Percentiles rank a stretch among this genome's conserved stretches.
Evolutionary conservation across 2,329 filamentous ascomycete genomes (phyloP).

Genomic region (Byssothecium circinans): DNA sequence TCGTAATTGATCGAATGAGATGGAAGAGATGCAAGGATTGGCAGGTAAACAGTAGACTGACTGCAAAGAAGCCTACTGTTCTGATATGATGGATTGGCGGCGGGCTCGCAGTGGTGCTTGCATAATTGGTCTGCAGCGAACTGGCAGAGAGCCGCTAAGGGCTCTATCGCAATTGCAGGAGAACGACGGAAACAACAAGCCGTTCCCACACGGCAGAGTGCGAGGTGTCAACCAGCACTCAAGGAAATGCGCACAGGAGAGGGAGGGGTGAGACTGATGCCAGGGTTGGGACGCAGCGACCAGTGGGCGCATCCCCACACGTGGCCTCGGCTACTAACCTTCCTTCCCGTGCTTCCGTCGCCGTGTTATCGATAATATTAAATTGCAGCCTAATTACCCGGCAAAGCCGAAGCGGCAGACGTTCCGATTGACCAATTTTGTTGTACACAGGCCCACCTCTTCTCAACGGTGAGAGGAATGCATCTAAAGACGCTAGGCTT

Average conservation of each 20-base stretch:
- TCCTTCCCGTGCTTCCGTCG: no score
- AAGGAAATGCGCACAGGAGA: neutral
- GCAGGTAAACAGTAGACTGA: neutral
- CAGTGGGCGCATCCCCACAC: neutral
- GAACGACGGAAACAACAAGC: neutral
- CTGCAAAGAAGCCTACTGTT: neutral
- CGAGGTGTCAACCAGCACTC: neutral
- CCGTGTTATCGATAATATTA: no score
- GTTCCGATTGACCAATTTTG: constrained; percentile 15
- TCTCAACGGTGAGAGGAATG: neutral
- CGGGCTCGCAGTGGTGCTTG: neutral
- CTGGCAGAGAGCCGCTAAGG: neutral
- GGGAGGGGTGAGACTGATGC: neutral
- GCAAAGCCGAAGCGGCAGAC: constrained; percentile 12
- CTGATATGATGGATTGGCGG: neutral
- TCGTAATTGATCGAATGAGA: neutral
- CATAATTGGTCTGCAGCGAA: neutral
- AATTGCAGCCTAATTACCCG: constrained; percentile 7
- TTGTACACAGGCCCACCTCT: neutral
- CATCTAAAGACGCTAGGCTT: neutral
- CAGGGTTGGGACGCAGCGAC: neutral
- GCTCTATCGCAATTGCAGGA: neutral
- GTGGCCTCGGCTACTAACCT: no score
- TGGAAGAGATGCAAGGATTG: neutral
- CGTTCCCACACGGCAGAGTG: neutral